Evolutionary conservation across 345 rosid genomes (phyloP), one percentile per base, ranked within the genome.

Genomic region (Aegle marmelos): DNA sequence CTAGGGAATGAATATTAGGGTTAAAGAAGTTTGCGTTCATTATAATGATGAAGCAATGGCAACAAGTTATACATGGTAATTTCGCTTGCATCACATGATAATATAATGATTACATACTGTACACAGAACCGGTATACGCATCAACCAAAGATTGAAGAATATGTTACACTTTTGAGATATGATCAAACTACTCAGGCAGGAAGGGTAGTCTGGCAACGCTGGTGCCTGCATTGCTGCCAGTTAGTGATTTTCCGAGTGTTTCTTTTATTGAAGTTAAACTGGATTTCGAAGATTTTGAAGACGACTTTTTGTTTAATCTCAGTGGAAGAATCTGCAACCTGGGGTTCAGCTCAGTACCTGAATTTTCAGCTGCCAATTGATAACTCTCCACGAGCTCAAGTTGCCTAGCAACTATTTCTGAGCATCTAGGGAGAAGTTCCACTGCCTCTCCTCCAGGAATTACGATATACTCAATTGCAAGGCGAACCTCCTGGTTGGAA

Each of bases 391-490:
- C 98, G 39, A 95, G 94, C 87, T 93, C 90, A n/a, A 95, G 90
- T 74, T 95, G 98, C 72, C 93, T 86, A 17, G 93, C 96, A 21
- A 95, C 84, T 72, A 93, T 95, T 68, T 93, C 94, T 2, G 96
- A 92, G 57, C 94, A 79, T 78, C 97, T 86, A 0, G 98, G 98
- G 68, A 95, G 98, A 81, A 95, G 98, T 87, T 95, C 98, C 79
- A 93, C 98, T 0, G 97, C 91, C 83, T 93, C 98, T 80, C 97
- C 97, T 48, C 97, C 98, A 0, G 98, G 98, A 79, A 95, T 95
- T 59, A 95, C 98, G 30, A 95, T 95, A 73, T 92, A 95, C 87
- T 95, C 95, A 0, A 95, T 95, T 30, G 98, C 98, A 72, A 93
- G 92, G 62, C 95, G 90, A 34, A 92, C 98, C 86, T 95, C 98